Base-by-base conservation (phyloP, 129 eudicot genomes). In the Erigeron canadensis region DNA sequence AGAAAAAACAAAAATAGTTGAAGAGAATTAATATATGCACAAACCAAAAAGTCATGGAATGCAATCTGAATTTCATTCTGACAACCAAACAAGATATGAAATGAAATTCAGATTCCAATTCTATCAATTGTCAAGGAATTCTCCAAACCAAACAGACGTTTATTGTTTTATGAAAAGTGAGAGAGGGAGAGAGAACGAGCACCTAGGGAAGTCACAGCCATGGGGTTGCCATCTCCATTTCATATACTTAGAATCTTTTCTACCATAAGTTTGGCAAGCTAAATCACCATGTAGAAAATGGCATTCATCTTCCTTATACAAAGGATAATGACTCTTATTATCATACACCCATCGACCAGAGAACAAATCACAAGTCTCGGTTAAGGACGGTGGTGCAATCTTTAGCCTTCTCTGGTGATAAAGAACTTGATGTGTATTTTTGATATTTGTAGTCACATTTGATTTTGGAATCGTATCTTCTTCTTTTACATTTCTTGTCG, bases 211-310 rank as follows among this genome's bases (percentile, higher is more conserved):
- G 70, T 81, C 75, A 53, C 85, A 81, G n/a, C 58, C 75, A 65
- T 81, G 61, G 47, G 85, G 85, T 76, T 81, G 81, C 85, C 85
- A 81, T 58, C 85, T 81, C 85, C 85, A 81, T 39, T 61, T 19
- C 13, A 76, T 79, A 76, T 76, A 81, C 66, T 57, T 81, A 0
- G 81, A 76, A 73, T 81, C 85, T 60, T 81, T 81, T 58, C 85
- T 71, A 1, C 85, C 85, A 76, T 76, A 81, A 38, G 77, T 81
- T 57, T 59, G 68, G 70, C 82, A 81, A 71, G 82, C 85, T 21
- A 67, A 44, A 42, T 51, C 85, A 53, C 74, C 79, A 67, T 69
- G 63, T 0, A 81, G 64, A 53, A 5, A 77, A 19, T 64, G 42
- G 39, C 82, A 77, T 12, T 77, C 68, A 1, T 67, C 8, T 28